phyloP scores from a whole-genome alignment of 371 early-diverging fungal species.

The Mucor racemosus region DNA sequence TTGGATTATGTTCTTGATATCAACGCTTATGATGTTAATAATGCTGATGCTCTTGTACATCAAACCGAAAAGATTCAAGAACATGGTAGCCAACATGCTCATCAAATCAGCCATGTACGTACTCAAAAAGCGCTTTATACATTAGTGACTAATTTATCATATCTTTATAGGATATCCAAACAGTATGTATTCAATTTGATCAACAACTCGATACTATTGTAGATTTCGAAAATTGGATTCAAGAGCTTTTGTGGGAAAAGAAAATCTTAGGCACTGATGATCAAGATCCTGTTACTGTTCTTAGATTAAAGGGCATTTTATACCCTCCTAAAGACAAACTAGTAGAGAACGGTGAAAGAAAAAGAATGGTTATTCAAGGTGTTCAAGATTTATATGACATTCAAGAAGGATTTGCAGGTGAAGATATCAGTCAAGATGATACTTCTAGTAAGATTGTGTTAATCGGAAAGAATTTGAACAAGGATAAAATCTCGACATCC shows the following conservation, averaged over 20 bases:
- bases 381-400: constrained; percentile 94
- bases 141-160: background rate
- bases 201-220: constrained; percentile 42
- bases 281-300: constrained; percentile 55
- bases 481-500: constrained; percentile 47
- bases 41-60: constrained; percentile 36
- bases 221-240: constrained; percentile 87
- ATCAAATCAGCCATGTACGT: constrained; percentile 53
- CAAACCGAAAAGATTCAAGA: constrained; percentile 43
- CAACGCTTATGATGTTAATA: constrained; percentile 69
- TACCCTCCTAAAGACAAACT: constrained; percentile 45
- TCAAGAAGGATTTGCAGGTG: constrained; percentile 61
- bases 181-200: constrained; percentile 52
- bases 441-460: constrained; percentile 67
- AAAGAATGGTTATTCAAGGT: constrained; percentile 79
- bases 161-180: constrained; percentile 53
- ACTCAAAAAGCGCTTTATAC: background rate
- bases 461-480: constrained; percentile 66
- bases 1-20: constrained; percentile 79
- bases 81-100: constrained; percentile 35
- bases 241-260: constrained; percentile 88
- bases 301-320: constrained; percentile 87
- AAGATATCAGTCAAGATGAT: constrained; percentile 34
- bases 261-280: constrained; percentile 45
- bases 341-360: constrained; percentile 16